Evolutionary conservation across 768 basidiomycete species (phyloP).

Genomic region (Galerina marginata): DNA sequence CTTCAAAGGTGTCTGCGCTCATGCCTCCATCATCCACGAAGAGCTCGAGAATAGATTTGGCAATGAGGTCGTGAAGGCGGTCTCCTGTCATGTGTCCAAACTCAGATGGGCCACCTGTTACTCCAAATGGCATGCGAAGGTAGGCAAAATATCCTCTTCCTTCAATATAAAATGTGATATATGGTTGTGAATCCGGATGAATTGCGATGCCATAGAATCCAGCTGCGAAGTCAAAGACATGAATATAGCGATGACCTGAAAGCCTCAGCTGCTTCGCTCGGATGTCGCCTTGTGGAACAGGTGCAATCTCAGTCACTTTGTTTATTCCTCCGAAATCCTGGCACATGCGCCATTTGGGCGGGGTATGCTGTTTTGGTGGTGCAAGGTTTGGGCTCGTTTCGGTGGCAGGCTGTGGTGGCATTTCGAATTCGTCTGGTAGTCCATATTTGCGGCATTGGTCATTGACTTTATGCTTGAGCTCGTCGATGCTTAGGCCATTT

Average conservation of each 20-base stretch:
- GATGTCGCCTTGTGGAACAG: conserved; percentile 46
- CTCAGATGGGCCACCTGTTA: conserved; percentile 41
- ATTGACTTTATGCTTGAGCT: conserved; percentile 39
- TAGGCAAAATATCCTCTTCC: conserved; percentile 42
- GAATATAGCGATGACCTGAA: conserved; percentile 38
- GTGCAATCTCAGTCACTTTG: conserved; percentile 31
- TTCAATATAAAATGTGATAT: conserved; percentile 39
- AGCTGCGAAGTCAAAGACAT: conserved; percentile 42
- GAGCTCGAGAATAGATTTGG: conserved; percentile 28
- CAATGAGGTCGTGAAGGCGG: conserved; percentile 30
- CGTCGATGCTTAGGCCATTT: conserved; percentile 32
- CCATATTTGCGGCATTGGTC: conserved; percentile 31
- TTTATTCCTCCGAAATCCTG: conserved; percentile 42
- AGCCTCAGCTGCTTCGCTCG: conserved; percentile 41
- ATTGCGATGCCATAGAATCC: conserved; percentile 39
- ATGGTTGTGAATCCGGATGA: conserved; percentile 24
- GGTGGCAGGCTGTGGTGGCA: too few relatives aligned
- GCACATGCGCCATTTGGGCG: conserved; percentile 40
- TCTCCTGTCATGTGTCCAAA: conserved; percentile 37
- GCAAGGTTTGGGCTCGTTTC: too few relatives aligned
- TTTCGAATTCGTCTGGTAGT: not conserved
- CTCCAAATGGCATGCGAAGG: conserved; percentile 43
- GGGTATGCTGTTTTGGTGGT: not conserved
- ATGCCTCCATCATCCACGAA: conserved; percentile 47
- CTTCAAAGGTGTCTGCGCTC: conserved; percentile 36